phyloP scores from a whole-genome alignment of 2,329 filamentous ascomycete genomes.

The Diaporthe aspalathi region DNA sequence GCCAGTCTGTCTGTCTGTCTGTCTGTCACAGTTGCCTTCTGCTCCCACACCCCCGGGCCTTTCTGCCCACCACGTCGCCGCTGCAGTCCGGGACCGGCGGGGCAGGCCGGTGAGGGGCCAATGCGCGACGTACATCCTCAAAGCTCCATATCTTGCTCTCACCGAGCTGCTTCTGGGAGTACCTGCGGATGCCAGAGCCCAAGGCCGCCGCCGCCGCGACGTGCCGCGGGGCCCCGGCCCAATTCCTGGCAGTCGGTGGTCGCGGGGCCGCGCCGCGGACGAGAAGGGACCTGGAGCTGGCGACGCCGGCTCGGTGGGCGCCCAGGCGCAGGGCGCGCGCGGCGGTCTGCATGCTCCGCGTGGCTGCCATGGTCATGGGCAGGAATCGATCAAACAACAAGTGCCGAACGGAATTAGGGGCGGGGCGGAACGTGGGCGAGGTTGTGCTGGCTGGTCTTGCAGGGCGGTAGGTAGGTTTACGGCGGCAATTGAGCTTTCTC shows the following conservation, averaged over 20 bases:
- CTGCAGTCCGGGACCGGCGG: not conserved
- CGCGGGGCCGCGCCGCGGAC: not conserved
- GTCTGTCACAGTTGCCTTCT: not conserved
- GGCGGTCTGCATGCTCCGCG: constrained; percentile 22
- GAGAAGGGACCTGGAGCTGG: constrained; percentile 15
- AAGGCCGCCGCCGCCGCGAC: not conserved
- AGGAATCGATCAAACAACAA: not conserved
- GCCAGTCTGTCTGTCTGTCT: not conserved
- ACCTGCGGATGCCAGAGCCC: constrained; percentile 37
- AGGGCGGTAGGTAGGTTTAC: not conserved
- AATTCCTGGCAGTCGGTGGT: not conserved
- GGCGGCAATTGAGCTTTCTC: not conserved
- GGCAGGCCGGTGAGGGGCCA: not conserved
- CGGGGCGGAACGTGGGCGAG: too few relatives aligned
- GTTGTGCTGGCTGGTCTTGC: not conserved
- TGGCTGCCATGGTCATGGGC: constrained; percentile 33
- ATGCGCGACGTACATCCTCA: constrained; percentile 51
- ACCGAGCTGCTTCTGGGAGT: constrained; percentile 43
- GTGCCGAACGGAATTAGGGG: not conserved
- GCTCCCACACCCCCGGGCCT: not conserved
- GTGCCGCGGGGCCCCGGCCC: not conserved
- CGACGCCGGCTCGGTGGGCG: constrained; percentile 6
- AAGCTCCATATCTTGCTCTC: constrained; percentile 61
- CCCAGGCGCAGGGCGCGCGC: constrained; percentile 30
- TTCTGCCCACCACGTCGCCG: not conserved